Percentiles rank a stretch among this genome's conserved stretches.
phyloP scores from a whole-genome alignment of 208 protist genomes.

The Leptomonas pyrrhocoris region DNA sequence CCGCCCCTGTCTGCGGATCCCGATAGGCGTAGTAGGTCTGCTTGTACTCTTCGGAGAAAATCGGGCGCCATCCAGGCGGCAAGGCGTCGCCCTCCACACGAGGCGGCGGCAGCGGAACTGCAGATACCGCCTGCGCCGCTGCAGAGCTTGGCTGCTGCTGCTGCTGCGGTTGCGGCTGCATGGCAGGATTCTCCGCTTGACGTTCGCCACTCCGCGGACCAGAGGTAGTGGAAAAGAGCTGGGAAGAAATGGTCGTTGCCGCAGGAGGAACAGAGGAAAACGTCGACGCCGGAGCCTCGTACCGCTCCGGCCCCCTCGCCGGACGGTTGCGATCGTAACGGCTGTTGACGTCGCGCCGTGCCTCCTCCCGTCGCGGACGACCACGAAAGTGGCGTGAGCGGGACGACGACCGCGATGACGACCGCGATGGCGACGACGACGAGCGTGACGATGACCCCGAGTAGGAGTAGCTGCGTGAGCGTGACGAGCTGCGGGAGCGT shows the following conservation, averaged over 20 bases:
- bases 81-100: conserved; percentile 32
- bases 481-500: neutral
- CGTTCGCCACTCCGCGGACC: neutral
- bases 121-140: neutral
- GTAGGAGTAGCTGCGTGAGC: conserved; percentile 4
- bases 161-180: neutral
- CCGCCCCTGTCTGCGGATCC: conserved; percentile 50
- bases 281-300: too few species aligned
- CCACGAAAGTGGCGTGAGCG: neutral
- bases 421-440: neutral
- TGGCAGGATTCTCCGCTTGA: too few species aligned
- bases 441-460: conserved; percentile 3
- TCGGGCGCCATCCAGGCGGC: conserved; percentile 61
- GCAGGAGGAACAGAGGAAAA: neutral
- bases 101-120: conserved; percentile 3
- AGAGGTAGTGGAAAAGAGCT: too few species aligned
- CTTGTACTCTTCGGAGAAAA: conserved; percentile 75
- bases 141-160: neutral
- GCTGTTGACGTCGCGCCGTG: neutral
- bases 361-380: conserved; percentile 1
- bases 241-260: too few species aligned
- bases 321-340: neutral
- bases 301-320: neutral
- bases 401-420: conserved; percentile 16
- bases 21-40: conserved; percentile 75